phyloP scores from a whole-genome alignment of 2,329 filamentous ascomycete genomes.

The Aspergillus pseudoviridinutans region DNA sequence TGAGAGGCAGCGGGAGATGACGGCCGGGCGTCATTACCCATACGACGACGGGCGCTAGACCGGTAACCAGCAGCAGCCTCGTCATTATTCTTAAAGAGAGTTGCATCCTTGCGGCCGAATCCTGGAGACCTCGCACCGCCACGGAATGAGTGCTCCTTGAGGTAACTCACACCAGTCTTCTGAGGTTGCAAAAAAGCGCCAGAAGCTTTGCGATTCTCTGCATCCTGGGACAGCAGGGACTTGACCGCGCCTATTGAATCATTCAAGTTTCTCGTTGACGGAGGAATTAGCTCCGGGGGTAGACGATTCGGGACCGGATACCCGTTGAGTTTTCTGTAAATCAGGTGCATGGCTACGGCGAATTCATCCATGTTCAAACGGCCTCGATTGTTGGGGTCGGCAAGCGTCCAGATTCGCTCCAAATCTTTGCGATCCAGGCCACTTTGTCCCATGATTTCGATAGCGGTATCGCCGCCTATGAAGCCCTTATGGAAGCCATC shows the following conservation, averaged over 20 bases:
- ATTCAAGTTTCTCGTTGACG: constrained; percentile 88
- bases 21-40: constrained; percentile 66
- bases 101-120: constrained; percentile 80
- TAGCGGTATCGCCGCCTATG: constrained; percentile 85
- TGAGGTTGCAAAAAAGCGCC: constrained; percentile 89
- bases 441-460: constrained; percentile 96
- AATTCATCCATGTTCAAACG: constrained; percentile 95
- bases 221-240: constrained; percentile 81
- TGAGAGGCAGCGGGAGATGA: constrained; percentile 74
- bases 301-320: constrained; percentile 86
- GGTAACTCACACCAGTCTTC: constrained; percentile 95
- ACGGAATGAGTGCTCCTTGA: constrained; percentile 92
- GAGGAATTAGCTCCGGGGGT: constrained; percentile 87
- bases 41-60: constrained; percentile 84
- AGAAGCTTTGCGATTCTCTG: constrained; percentile 80
- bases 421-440: constrained; percentile 86
- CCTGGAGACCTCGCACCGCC: constrained; percentile 56
- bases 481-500: constrained; percentile 91
- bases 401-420: constrained; percentile 89
- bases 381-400: constrained; percentile 90
- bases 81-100: constrained; percentile 94
- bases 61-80: constrained; percentile 80
- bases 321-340: constrained; percentile 94
- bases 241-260: constrained; percentile 93
- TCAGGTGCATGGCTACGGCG: constrained; percentile 97